phyloP scores from a whole-genome alignment of 2,329 filamentous ascomycete species.

The Diaporthe citri region DNA sequence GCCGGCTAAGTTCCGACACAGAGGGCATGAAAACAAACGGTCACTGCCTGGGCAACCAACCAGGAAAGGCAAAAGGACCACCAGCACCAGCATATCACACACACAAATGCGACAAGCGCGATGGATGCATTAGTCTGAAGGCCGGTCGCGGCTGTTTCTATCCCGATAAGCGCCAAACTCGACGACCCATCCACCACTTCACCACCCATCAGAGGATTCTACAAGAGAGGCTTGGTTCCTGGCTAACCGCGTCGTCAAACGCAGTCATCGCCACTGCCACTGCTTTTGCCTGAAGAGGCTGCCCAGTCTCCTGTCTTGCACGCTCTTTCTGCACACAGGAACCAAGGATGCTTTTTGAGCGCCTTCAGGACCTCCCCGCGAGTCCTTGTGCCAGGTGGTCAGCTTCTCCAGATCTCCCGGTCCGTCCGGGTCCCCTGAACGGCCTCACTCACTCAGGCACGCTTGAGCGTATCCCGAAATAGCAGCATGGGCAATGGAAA shows the following conservation, averaged over 20 bases:
- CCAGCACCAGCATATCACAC: background rate
- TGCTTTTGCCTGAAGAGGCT: background rate
- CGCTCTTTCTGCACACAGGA: background rate
- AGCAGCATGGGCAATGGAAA: conserved; percentile 9
- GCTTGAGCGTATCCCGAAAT: conserved; percentile 31
- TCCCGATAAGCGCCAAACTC: conserved; percentile 18
- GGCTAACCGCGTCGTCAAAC: background rate
- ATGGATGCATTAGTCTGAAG: conserved; percentile 26
- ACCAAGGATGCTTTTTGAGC: background rate
- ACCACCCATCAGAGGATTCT: background rate
- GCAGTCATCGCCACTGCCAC: background rate
- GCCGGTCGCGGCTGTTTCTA: conserved; percentile 19
- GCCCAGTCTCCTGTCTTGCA: background rate
- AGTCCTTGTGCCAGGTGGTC: background rate
- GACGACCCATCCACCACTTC: background rate
- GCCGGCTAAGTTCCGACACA: conserved; percentile 12
- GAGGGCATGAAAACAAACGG: background rate
- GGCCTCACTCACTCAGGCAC: background rate
- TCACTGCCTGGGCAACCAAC: background rate
- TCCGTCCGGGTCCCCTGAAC: conserved; percentile 21
- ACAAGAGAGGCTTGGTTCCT: background rate
- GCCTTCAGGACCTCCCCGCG: background rate
- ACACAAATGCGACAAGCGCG: conserved; percentile 15
- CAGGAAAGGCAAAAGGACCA: background rate
- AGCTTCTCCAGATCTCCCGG: conserved; percentile 24